phyloP scores from a whole-genome alignment of 2,329 filamentous ascomycete species.

The Colletotrichum abscissum region DNA sequence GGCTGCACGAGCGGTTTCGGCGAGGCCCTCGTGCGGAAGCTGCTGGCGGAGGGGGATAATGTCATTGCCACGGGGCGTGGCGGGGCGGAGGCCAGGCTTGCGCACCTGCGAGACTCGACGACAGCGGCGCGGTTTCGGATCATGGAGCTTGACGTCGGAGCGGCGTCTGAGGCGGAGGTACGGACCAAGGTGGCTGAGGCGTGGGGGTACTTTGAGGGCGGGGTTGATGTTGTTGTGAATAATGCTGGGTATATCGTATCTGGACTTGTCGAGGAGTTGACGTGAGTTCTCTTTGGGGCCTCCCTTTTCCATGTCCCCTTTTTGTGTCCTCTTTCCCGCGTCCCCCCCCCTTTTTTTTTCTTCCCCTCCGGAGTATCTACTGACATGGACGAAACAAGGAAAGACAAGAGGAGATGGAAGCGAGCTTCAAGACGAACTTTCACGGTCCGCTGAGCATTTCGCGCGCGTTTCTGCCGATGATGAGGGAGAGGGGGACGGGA shows the following conservation, averaged over 20 bases:
- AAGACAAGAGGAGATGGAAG: constrained; percentile 8
- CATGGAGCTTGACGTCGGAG: constrained; percentile 16
- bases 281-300: background rate
- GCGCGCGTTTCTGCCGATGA: constrained; percentile 45
- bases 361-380: too few relatives aligned
- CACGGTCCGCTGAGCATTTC: constrained; percentile 51
- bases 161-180: background rate
- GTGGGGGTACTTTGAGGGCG: constrained; percentile 39
- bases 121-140: background rate
- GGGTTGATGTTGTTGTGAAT: constrained; percentile 37
- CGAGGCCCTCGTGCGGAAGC: constrained; percentile 48
- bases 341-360: too few relatives aligned
- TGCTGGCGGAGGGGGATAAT: constrained; percentile 50
- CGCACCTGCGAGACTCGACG: constrained; percentile 42
- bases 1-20: constrained; percentile 58
- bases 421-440: constrained; percentile 48
- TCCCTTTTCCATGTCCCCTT: background rate
- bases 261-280: background rate
- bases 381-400: background rate
- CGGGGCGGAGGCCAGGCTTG: constrained; percentile 43
- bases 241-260: constrained; percentile 47
- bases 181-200: background rate
- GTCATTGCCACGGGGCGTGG: constrained; percentile 55
- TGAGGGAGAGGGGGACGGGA: constrained; percentile 44
- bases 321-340: too few relatives aligned